Conservation (phyloP, 139 green algal species). For the Bryopsis sp. region DNA sequence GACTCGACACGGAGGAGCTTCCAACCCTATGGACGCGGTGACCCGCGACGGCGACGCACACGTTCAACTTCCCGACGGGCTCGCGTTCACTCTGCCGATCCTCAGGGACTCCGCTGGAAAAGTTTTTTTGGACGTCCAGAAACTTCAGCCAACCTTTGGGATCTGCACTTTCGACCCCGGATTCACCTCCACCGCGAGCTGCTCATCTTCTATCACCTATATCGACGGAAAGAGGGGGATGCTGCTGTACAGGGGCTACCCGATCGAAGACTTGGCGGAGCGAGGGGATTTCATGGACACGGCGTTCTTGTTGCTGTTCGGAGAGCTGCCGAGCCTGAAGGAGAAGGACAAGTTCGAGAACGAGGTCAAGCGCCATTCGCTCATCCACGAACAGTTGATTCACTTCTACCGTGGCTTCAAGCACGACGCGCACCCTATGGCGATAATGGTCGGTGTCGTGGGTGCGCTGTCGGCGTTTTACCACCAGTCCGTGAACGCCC, state of each 20-base stretch:
- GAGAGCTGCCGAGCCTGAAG: constrained; percentile 43
- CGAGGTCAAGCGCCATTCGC: constrained; percentile 46
- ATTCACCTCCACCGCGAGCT: constrained; percentile 54
- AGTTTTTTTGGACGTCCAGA: constrained; percentile 1
- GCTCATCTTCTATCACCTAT: constrained; percentile 56
- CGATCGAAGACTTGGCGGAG: constrained; percentile 51
- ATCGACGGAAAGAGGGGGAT: constrained; percentile 60
- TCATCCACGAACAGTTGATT: constrained; percentile 55
- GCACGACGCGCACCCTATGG: constrained; percentile 64
- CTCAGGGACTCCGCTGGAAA: constrained; percentile 3
- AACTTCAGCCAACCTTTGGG: constrained; percentile 29
- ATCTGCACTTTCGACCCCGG: constrained; percentile 71
- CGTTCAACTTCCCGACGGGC: background rate
- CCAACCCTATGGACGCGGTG: too few species aligned
- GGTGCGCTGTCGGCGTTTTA: constrained; percentile 64
- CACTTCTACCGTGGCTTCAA: constrained; percentile 49
- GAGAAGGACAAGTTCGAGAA: constrained; percentile 36
- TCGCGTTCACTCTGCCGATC: background rate
- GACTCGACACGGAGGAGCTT: too few species aligned
- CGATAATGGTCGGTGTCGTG: constrained; percentile 54
- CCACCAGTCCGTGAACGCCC: constrained; percentile 26
- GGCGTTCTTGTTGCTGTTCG: constrained; percentile 50
- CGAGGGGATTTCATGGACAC: constrained; percentile 51
- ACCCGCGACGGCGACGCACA: background rate
- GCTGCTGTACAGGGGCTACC: constrained; percentile 57